These are phyloP conservation scores for Scleroderma citrinum DNA, from an alignment of 768 basidiomycete species.

Conservation along the genomic window DNA sequence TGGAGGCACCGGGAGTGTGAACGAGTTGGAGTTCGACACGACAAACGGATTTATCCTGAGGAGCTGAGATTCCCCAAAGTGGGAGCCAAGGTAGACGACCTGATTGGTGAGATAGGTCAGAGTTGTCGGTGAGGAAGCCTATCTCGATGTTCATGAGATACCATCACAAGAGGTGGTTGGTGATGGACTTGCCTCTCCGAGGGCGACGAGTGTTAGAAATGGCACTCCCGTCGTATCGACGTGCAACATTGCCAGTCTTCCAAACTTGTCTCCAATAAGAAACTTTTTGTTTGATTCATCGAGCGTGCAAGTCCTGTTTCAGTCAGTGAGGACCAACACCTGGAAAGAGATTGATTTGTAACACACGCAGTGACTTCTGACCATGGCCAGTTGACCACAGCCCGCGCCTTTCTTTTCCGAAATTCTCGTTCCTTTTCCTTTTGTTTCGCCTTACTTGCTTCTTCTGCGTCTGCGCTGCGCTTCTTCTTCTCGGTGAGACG, in stretches of 20 bases:
- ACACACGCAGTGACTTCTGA: constrained; percentile 59
- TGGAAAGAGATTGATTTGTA: constrained; percentile 16
- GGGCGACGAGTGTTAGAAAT: constrained; percentile 48
- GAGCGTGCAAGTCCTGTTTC: constrained; percentile 45
- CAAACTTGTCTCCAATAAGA: constrained; percentile 66
- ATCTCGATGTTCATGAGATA: not conserved
- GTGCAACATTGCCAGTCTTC: constrained; percentile 62
- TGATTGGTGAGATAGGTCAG: constrained; percentile 70
- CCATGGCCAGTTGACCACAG: constrained; percentile 70
- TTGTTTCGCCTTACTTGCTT: constrained; percentile 41
- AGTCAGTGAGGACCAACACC: not conserved
- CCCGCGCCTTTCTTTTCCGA: constrained; percentile 49
- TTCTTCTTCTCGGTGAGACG: constrained; percentile 48
- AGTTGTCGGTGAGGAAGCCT: constrained; percentile 69
- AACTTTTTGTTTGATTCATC: constrained; percentile 42
- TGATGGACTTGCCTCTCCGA: constrained; percentile 57
- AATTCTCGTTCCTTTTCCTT: constrained; percentile 54
- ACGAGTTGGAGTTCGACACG: constrained; percentile 31
- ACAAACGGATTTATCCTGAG: constrained; percentile 50
- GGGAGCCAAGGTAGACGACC: constrained; percentile 73
- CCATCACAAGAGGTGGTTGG: constrained; percentile 2
- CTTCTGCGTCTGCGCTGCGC: constrained; percentile 37
- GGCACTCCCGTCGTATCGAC: constrained; percentile 37
- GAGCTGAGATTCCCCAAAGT: constrained; percentile 76
- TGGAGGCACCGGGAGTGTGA: constrained; percentile 48